Base-by-base conservation (phyloP, 129 eudicot species). In the Smallanthus sonchifolius region DNA sequence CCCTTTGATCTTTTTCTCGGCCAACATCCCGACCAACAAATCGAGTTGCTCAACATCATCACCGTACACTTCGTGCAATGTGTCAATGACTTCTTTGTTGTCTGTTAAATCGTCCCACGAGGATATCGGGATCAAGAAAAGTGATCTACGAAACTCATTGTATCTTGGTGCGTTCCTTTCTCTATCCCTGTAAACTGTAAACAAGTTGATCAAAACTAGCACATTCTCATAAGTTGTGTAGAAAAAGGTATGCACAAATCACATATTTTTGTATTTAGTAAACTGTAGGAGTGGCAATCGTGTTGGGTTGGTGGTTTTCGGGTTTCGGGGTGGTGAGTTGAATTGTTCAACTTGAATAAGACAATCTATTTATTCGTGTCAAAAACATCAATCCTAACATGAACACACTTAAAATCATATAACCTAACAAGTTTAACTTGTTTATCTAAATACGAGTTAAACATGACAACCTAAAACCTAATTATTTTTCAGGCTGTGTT, bases 1-100 rank as follows among this genome's bases (percentile, higher is more conserved):
- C 20, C 95, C 91, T 60, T 81, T 79, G 69, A 88, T 88, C 74
- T 88, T 88, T 37, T 81, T 88, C 78, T 88, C 94, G 0, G 86
- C 90, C 74, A 74, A 52, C 63, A 83, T 75, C 15, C 93, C 93
- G 15, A 88, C 93, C 28, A 88, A 44, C 17, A 85, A 62, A 16
- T 88, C 93, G 3, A 88, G 81, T 16, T 83, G 84, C 76, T 88
- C 90, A 16, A 88, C 84, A 7, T 85, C 80, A 57, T 85, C 79
- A 20, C 77, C 84, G 9, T 88, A 88, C 36, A 88, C 90, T 43
- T 88, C 84, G 3, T 59, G 55, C 44, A 88, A 86, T 38, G 76
- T 78, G 13, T 72, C 67, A 8, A 88, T 52, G 0, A 84, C 90
- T 76, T 88, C 86, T 4, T 68, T 51, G 7, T 88, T 83, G 34